phyloP scores from a whole-genome alignment of 192 early-diverging fungal species.

The Rhizophagus clarus region DNA sequence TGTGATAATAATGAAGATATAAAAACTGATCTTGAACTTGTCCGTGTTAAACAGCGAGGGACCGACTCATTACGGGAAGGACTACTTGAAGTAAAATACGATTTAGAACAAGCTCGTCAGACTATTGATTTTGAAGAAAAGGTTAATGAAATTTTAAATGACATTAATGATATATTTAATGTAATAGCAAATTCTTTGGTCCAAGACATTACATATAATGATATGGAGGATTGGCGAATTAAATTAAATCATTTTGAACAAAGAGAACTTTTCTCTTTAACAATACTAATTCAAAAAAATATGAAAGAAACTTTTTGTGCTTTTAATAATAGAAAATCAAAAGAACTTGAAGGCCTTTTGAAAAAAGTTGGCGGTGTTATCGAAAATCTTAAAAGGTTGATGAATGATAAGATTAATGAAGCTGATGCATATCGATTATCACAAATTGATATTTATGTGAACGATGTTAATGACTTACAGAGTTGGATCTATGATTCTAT shows the following conservation, averaged over 20 bases:
- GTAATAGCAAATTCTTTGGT: background rate
- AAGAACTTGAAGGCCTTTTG: background rate
- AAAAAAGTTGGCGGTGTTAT: background rate
- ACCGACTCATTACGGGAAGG: conserved; percentile 19
- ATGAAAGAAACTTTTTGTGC: conserved; percentile 4
- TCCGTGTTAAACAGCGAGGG: background rate
- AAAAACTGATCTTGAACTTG: conserved; percentile 8
- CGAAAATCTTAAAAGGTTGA: background rate
- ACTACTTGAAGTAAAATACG: background rate
- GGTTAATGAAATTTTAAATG: background rate
- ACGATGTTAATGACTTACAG: conserved; percentile 11
- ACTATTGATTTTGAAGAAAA: conserved; percentile 26
- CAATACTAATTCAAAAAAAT: background rate
- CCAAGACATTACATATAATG: background rate
- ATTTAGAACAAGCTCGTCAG: conserved; percentile 19
- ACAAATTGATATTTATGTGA: conserved; percentile 5
- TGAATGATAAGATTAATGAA: conserved; percentile 23
- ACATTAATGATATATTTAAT: conserved; percentile 10
- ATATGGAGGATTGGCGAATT: conserved; percentile 27
- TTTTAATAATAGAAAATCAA: conserved; percentile 18
- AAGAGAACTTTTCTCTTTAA: conserved; percentile 18
- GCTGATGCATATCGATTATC: conserved; percentile 12
- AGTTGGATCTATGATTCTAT: conserved; percentile 11
- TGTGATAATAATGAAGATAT: background rate
- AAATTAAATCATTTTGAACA: conserved; percentile 23